Evolutionary conservation across 83 land plant genomes (phyloP), one percentile per base, ranked within the genome.

Genomic region (Diphasiastrum complanatum): DNA sequence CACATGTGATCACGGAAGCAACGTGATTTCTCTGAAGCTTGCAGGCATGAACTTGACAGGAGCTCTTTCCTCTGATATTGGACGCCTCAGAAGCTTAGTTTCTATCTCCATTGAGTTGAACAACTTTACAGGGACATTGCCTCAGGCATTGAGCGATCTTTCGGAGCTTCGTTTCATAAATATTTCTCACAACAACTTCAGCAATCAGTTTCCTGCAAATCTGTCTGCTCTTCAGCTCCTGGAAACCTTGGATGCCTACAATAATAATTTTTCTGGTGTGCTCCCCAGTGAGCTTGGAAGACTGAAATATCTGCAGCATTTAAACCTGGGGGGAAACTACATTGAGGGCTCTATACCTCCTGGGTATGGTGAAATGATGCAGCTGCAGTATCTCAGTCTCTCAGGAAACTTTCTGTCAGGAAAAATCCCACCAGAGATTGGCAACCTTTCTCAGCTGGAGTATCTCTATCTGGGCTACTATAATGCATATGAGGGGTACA

Each of bases 281-380:
- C 64, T 90, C 2, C 96, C 96, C 0, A 24, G 23, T 5, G 85
- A 78, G 2, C 19, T 90, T 2, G 3, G 45, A 5, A 46, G 4
- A 1, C 64, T 83, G 61, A 14, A 34, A 48, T 60, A 63, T 14
- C 61, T 90, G 47, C 52, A 50, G 63, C 61, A 81, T 50, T 69
- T 90, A 26, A 85, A 83, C 35, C 75, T 90, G 4, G 87, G 93
- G 2, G 89, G 93, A 30, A 90, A 81, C 51, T 80, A 37, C 76
- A 81, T 90, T 55, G 33, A 40, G 1, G 96, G 96, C 0, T 26
- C 51, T 30, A 86, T 90, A 32, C 93, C 96, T 0, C 48, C 40
- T 0, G 61, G 48, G 3, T 80, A 83, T 29, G 93, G 86, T 1
- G 52, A 26, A 0, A 3, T 86, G 33, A 27, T 18, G 14, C 46